These are phyloP conservation scores for Chlamydomonas sp. DNA, from an alignment of 139 green algal genomes.

Conservation along the genomic window DNA sequence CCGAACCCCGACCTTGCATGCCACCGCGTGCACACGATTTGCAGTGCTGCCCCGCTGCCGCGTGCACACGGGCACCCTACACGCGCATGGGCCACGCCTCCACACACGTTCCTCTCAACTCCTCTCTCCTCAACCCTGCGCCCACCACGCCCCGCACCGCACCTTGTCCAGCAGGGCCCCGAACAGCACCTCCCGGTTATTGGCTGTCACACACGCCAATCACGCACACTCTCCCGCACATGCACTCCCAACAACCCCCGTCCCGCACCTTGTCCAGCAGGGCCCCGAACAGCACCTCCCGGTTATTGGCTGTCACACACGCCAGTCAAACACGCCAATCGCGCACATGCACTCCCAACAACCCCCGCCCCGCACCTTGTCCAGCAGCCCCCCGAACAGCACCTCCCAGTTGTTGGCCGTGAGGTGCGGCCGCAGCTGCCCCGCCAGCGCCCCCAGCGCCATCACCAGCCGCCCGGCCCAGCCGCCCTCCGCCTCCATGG, in stretches of 20 bases:
- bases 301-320: background rate
- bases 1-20: too few species aligned
- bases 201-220: background rate
- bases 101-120: too few species aligned
- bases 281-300: too few species aligned
- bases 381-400: slow-evolving; percentile 79
- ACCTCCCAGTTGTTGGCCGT: slow-evolving; percentile 73
- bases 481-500: slow-evolving; percentile 66
- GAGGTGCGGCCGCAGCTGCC: slow-evolving; percentile 80
- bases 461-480: slow-evolving; percentile 84
- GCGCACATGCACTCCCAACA: background rate
- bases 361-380: slow-evolving; percentile 56
- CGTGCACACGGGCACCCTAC: too few species aligned
- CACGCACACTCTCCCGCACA: background rate
- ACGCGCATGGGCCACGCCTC: too few species aligned
- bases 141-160: background rate
- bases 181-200: too few species aligned
- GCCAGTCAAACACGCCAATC: background rate
- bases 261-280: too few species aligned
- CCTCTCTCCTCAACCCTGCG: background rate
- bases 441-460: slow-evolving; percentile 62
- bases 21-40: too few species aligned
- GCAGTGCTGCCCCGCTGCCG: too few species aligned
- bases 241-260: background rate
- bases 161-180: slow-evolving; percentile 6